These are phyloP conservation scores for Prunus dulcis DNA, from an alignment of 306 rosid species.

Conservation along the genomic window DNA sequence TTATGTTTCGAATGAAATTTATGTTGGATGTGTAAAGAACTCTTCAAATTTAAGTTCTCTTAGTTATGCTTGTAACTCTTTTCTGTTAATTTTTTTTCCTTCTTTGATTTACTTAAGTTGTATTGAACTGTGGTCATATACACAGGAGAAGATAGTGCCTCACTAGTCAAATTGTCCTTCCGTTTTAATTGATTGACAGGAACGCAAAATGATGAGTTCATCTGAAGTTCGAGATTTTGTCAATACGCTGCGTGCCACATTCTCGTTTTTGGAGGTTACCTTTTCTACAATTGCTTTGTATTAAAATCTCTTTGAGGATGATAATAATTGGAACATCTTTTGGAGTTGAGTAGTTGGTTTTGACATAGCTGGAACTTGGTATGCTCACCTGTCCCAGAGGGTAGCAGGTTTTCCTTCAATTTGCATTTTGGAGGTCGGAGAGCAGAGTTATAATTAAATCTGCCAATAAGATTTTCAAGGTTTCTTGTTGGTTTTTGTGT, in stretches of 20 bases:
- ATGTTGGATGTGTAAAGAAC: background rate
- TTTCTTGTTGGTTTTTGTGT: background rate
- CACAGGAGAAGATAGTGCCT: background rate
- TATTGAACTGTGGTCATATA: background rate
- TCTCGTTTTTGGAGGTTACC: constrained; percentile 68
- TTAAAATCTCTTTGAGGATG: constrained; percentile 12
- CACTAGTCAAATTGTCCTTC: background rate
- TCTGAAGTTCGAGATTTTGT: constrained; percentile 59
- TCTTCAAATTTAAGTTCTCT: background rate
- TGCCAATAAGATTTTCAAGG: background rate
- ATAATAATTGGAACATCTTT: constrained; percentile 9
- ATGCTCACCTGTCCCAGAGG: background rate
- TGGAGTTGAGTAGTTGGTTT: background rate
- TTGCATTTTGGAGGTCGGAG: background rate
- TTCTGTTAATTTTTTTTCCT: too few relatives aligned
- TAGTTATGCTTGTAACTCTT: background rate
- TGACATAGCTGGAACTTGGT: background rate
- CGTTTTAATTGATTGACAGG: constrained; percentile 52
- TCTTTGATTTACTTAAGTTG: background rate
- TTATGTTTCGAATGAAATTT: background rate
- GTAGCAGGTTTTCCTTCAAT: background rate
- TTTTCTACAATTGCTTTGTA: constrained; percentile 13
- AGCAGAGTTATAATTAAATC: background rate
- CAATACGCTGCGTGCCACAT: constrained; percentile 64
- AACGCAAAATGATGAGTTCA: constrained; percentile 59